These are phyloP conservation scores for Skeletonema costatum DNA, from an alignment of 108 stramenopile species.

Conservation along the genomic window DNA sequence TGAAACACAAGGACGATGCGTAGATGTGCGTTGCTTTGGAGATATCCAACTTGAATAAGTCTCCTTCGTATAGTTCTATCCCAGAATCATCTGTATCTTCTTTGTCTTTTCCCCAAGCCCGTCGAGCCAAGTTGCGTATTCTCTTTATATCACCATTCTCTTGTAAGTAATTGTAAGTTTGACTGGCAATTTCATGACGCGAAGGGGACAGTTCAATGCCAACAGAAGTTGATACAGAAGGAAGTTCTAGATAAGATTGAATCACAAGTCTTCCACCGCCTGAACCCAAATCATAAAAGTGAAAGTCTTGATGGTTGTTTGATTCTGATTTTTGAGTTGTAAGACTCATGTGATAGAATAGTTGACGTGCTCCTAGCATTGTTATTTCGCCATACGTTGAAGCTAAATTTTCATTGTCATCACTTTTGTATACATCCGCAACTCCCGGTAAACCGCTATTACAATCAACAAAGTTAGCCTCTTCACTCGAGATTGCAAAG, in stretches of 20 bases:
- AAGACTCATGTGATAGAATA: constrained; percentile 65
- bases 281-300: constrained; percentile 71
- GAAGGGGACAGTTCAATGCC: constrained; percentile 64
- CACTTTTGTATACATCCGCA: constrained; percentile 10
- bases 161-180: constrained; percentile 27
- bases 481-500: constrained; percentile 35
- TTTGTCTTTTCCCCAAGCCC: constrained; percentile 16
- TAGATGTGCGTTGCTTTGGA: constrained; percentile 69
- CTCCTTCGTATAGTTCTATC: constrained; percentile 56
- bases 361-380: constrained; percentile 57
- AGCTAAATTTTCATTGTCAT: not conserved
- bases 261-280: constrained; percentile 65
- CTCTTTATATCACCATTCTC: constrained; percentile 13
- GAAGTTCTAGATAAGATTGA: constrained; percentile 61
- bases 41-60: constrained; percentile 61
- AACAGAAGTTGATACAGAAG: constrained; percentile 32
- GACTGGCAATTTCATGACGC: constrained; percentile 53
- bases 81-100: constrained; percentile 11
- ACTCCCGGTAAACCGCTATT: constrained; percentile 28
- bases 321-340: constrained; percentile 6
- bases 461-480: constrained; percentile 43
- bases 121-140: constrained; percentile 26
- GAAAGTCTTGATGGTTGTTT: constrained; percentile 15
- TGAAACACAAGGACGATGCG: constrained; percentile 65
- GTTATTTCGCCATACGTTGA: constrained; percentile 83